Percentiles rank a stretch among this genome's conserved stretches.
These are phyloP conservation scores for Oryza coarctata DNA, from an alignment of 176 grass and related monocot species.

Conservation along the genomic window DNA sequence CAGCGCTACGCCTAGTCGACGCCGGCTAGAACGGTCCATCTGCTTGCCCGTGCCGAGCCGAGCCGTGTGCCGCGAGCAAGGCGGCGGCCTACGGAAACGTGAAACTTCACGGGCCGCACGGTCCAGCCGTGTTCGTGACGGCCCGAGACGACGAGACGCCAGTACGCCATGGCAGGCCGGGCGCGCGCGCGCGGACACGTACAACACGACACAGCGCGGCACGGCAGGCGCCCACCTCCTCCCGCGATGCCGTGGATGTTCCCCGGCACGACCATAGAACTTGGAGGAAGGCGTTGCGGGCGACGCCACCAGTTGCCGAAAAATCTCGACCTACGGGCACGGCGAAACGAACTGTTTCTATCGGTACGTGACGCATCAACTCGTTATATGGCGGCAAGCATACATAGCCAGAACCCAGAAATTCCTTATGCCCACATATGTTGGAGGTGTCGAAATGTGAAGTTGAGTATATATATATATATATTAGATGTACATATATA, in stretches of 20 bases:
- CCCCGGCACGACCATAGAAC: neutral
- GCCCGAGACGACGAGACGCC: neutral
- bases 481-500: too few species aligned
- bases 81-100: neutral
- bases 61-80: neutral
- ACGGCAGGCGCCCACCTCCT: neutral
- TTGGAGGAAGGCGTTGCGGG: neutral
- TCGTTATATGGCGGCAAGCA: too few species aligned
- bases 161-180: neutral
- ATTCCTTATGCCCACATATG: too few species aligned
- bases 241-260: constrained; percentile 33
- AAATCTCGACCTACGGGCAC: neutral
- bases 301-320: neutral
- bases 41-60: neutral
- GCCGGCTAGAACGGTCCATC: neutral
- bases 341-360: neutral
- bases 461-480: too few species aligned
- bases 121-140: neutral
- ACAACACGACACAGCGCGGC: neutral
- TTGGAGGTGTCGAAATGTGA: too few species aligned
- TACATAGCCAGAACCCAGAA: too few species aligned
- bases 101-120: neutral
- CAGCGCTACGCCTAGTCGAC: neutral
- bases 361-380: too few species aligned
- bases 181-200: neutral